Percentiles rank a stretch among this genome's conserved stretches.
These are phyloP conservation scores for Paramecium primaurelia DNA, from an alignment of 73 alveolate species.

Conservation along the genomic window DNA sequence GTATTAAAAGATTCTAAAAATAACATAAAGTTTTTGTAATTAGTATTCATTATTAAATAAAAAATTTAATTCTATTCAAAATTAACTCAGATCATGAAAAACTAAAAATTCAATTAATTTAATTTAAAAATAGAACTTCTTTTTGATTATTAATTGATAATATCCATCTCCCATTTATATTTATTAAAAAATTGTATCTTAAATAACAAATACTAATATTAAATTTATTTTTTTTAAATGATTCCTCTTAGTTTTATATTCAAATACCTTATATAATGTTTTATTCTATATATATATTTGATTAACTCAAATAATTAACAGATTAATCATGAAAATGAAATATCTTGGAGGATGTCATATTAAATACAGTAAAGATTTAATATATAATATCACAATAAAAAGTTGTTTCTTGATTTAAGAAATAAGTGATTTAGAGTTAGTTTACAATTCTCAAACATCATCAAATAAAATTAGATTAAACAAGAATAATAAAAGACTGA, in stretches of 20 bases:
- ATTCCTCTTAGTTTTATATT: neutral
- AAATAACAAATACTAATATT: too few relatives aligned
- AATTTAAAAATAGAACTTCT: too few relatives aligned
- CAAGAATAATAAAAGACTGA: neutral
- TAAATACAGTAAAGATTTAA: neutral
- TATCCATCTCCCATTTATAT: too few relatives aligned
- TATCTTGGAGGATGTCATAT: neutral
- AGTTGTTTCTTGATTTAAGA: neutral
- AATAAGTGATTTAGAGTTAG: neutral
- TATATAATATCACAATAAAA: neutral
- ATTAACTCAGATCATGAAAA: too few relatives aligned
- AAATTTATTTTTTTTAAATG: neutral
- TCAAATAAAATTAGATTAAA: neutral
- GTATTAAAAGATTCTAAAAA: too few relatives aligned
- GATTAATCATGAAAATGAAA: neutral
- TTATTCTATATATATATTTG: too few relatives aligned
- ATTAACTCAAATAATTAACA: neutral
- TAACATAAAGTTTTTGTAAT: too few relatives aligned
- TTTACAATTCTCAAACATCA: neutral
- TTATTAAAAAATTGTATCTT: too few relatives aligned
- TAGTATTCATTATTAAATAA: too few relatives aligned
- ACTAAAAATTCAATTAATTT: too few relatives aligned
- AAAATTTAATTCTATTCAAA: too few relatives aligned
- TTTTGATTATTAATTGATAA: too few relatives aligned
- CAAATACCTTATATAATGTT: neutral